Evolutionary conservation across 2,329 filamentous ascomycete species (phyloP).

Genomic region (Aspergillus tanneri): DNA sequence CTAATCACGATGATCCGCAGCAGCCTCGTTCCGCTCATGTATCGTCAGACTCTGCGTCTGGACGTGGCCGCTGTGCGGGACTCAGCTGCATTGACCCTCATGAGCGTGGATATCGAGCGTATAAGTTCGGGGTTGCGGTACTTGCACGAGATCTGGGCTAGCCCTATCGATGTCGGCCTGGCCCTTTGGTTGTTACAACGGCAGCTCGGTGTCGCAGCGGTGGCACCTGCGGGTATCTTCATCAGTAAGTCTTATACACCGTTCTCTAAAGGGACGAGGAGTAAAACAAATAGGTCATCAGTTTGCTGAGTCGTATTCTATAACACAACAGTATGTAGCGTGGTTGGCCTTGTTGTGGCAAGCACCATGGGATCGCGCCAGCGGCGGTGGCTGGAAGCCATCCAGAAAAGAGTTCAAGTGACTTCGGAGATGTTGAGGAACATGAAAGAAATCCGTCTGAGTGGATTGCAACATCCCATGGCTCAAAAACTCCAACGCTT

Average conservation of each 20-base stretch:
- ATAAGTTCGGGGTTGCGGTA: conserved; percentile 22
- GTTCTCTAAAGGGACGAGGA: too few species aligned
- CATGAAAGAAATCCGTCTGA: conserved; percentile 45
- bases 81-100: conserved; percentile 31
- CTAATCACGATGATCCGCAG: conserved; percentile 10
- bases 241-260: conserved; percentile 5
- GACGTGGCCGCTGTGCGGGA: conserved; percentile 14
- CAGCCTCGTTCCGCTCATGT: conserved; percentile 22
- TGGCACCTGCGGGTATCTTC: conserved; percentile 24
- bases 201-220: conserved; percentile 24
- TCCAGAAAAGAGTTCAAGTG: conserved; percentile 28
- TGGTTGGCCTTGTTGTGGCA: conserved; percentile 1
- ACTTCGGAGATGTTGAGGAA: conserved; percentile 33
- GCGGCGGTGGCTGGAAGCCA: conserved; percentile 26
- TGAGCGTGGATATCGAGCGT: conserved; percentile 36
- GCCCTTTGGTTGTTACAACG: conserved; percentile 20
- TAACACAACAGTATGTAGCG: neutral
- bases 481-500: conserved; percentile 34
- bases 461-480: conserved; percentile 35
- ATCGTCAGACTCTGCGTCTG: conserved; percentile 30
- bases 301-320: neutral
- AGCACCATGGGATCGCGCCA: conserved; percentile 15
- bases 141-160: conserved; percentile 31
- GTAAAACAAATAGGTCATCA: too few species aligned
- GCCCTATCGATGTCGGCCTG: conserved; percentile 16